Percentiles rank a stretch among this genome's conserved stretches.
These are phyloP conservation scores for Lolium perenne DNA, from an alignment of 176 grass and related monocot species.

Conservation along the genomic window DNA sequence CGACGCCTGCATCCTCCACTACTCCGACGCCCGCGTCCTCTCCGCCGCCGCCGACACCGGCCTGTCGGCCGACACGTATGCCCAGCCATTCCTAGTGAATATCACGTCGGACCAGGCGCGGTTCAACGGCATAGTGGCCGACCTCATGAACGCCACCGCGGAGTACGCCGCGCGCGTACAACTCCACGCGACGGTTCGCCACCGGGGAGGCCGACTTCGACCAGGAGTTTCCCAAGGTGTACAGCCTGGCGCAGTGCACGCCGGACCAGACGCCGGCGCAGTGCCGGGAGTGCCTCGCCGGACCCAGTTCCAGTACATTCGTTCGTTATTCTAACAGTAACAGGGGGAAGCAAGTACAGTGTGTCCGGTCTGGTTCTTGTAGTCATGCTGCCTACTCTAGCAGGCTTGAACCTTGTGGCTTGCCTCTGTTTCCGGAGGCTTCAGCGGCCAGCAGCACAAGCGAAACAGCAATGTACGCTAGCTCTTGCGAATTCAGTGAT, in stretches of 20 bases:
- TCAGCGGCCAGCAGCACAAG: too few relatives aligned
- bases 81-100: not conserved
- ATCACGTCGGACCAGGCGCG: not conserved
- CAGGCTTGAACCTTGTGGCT: too few relatives aligned
- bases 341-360: too few relatives aligned
- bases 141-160: slow-evolving; percentile 41
- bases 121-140: not conserved
- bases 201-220: too few relatives aligned
- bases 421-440: too few relatives aligned
- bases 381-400: too few relatives aligned
- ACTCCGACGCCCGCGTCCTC: slow-evolving; percentile 15
- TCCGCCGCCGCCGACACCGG: not conserved
- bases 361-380: too few relatives aligned
- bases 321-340: too few relatives aligned
- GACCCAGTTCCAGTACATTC: too few relatives aligned
- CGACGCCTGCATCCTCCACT: slow-evolving; percentile 34
- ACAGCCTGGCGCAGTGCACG: slow-evolving; percentile 44
- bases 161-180: slow-evolving; percentile 43
- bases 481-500: too few relatives aligned
- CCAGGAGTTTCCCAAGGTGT: not conserved
- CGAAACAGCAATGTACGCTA: too few relatives aligned
- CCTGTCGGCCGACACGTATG: not conserved
- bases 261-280: slow-evolving; percentile 10
- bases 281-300: not conserved
- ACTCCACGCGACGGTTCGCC: slow-evolving; percentile 39